Evolutionary conservation across 305 asterid species (phyloP).

Genomic region (Fraxinus dipetala): DNA sequence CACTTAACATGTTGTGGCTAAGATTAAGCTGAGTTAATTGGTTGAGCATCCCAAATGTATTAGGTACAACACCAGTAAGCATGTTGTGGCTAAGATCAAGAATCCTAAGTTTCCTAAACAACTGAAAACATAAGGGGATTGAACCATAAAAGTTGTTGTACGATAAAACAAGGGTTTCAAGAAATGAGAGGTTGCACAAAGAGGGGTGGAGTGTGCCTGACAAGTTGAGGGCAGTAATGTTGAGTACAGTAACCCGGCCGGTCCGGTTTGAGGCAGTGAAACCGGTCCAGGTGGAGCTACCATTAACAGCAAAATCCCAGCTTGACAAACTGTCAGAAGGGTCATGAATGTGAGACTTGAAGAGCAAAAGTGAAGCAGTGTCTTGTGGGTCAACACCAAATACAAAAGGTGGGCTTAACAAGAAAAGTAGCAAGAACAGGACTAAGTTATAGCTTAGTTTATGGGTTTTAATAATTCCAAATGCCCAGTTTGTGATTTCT

Average conservation of each 20-base stretch:
- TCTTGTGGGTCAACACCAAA: slow-evolving; percentile 43
- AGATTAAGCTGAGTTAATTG: slow-evolving; percentile 50
- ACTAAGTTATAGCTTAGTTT: background rate
- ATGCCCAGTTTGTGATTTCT: slow-evolving; percentile 19
- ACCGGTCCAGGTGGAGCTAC: slow-evolving; percentile 46
- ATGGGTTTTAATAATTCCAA: slow-evolving; percentile 10
- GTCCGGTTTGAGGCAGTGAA: slow-evolving; percentile 52
- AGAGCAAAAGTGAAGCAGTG: slow-evolving; percentile 52
- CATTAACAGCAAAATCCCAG: slow-evolving; percentile 44
- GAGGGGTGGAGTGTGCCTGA: slow-evolving; percentile 59
- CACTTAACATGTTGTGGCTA: slow-evolving; percentile 51
- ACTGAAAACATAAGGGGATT: slow-evolving; percentile 55
- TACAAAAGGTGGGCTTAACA: slow-evolving; percentile 21
- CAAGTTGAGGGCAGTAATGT: slow-evolving; percentile 62
- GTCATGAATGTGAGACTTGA: slow-evolving; percentile 57
- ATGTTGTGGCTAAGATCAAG: slow-evolving; percentile 70
- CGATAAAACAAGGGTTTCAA: slow-evolving; percentile 58
- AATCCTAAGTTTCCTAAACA: slow-evolving; percentile 35
- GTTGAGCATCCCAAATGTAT: slow-evolving; percentile 27
- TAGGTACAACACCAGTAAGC: slow-evolving; percentile 41
- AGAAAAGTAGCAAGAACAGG: slow-evolving; percentile 13
- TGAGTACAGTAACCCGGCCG: slow-evolving; percentile 57
- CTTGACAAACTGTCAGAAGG: slow-evolving; percentile 39
- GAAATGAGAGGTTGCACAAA: slow-evolving; percentile 63
- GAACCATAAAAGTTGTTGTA: slow-evolving; percentile 52